Conservation (phyloP, 352 stramenopile species). For the Phytopythium boreale region DNA sequence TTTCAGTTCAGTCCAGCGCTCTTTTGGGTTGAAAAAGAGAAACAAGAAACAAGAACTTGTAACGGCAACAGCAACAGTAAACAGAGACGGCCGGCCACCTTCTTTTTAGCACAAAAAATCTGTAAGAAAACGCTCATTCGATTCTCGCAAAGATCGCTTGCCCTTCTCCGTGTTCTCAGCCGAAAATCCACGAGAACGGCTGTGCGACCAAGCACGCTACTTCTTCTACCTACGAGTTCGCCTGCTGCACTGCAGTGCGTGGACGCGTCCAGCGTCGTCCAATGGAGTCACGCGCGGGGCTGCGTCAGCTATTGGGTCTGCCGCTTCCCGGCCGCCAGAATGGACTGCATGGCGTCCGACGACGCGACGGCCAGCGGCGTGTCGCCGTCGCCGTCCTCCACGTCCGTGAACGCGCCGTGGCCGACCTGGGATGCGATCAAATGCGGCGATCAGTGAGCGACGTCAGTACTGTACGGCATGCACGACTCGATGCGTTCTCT, state of each 20-base stretch:
- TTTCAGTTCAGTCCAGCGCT: not conserved
- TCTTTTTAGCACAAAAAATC: not conserved
- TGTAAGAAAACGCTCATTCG: not conserved
- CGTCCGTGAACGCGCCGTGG: conserved; percentile 53
- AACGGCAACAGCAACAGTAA: not conserved
- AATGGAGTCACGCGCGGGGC: not conserved
- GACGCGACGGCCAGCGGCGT: conserved; percentile 47
- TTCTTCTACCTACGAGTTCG: not conserved
- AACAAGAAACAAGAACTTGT: not conserved
- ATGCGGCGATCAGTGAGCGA: conserved; percentile 1
- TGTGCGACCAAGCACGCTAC: not conserved
- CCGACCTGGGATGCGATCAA: conserved; percentile 31
- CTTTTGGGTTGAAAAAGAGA: not conserved
- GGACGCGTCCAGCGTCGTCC: not conserved
- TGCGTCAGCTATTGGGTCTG: not conserved
- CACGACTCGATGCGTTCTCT: not conserved
- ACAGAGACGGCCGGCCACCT: not conserved
- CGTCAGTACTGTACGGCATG: not conserved
- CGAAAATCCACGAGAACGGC: not conserved
- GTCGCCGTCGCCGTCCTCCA: conserved; percentile 68
- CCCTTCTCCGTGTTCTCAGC: not conserved
- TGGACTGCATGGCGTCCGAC: conserved; percentile 35
- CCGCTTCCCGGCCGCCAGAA: conserved; percentile 28
- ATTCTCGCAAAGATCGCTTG: not conserved
- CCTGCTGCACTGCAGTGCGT: not conserved